Base-by-base conservation (phyloP, 352 stramenopile species). In the Globisporangium ultimum region DNA sequence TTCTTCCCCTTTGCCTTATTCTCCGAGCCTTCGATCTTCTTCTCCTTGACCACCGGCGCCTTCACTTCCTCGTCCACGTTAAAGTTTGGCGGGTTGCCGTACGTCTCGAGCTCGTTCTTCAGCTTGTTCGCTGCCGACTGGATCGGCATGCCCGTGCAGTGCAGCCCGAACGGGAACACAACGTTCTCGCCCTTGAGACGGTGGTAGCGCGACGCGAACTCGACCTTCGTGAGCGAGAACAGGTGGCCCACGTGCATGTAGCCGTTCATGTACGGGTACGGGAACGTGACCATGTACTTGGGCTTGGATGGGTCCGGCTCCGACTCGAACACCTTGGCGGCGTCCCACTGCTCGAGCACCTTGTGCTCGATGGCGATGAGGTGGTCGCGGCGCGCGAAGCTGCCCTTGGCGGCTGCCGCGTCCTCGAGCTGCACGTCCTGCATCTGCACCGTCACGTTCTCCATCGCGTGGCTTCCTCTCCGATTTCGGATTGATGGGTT, bases 111-210 rank as follows among this genome's bases (percentile, higher is more conserved):
- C 84, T 99, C 98, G 21, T 81, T 80, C 83, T 98, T 99, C 55
- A 99, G 87, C 81, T 99, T 99, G 83, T 99, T 99, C 20, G 98
- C 98, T 13, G 97, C 97, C 3, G 93, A 96, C 83, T 99, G 97
- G 78, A 99, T 99, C 21, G 98, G 98, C 97, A 99, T 99, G 57
- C 98, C 98, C 18, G 98, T 99, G 83, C 97, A 99, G 81, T 99
- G 98, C 65, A 99, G 98, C 9, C 84, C 96, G 83, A 99, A 99
- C 48, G 97, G 97, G 71, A 99, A 99, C 49, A 99, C 74, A 40
- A 98, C 97, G 80, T 99, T 99, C 71, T 99, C 97, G 47, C 97
- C 98, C 77, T 98, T 96, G 53, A 99, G 88, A 46, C 96, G 89
- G 72, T 99, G 95, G 58, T 87, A 95, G 21, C 87, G 87, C 40